phyloP scores from a whole-genome alignment of 257 asterid species.

The Gynochthodes officinalis region DNA sequence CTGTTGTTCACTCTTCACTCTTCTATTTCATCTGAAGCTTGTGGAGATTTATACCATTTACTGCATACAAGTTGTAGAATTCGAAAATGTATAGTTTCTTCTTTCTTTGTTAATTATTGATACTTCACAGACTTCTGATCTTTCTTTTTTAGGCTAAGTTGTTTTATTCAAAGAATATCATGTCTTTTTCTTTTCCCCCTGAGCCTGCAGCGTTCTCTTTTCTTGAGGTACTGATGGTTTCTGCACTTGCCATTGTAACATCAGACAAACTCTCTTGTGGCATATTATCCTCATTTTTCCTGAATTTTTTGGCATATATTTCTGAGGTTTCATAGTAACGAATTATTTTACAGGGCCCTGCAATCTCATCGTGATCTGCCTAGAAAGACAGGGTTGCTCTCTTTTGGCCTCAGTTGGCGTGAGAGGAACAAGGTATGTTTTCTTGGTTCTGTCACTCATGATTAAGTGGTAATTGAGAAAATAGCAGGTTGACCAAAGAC shows the following conservation, averaged over 20 bases:
- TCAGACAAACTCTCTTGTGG: not conserved
- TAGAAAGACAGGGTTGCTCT: constrained; percentile 51
- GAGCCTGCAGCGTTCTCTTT: not conserved
- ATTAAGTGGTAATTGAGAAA: no score
- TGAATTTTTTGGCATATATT: no score
- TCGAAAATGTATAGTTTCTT: no score
- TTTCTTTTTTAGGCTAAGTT: not conserved
- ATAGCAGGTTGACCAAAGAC: no score
- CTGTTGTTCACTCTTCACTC: not conserved
- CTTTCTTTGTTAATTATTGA: not conserved
- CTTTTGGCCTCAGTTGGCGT: constrained; percentile 78
- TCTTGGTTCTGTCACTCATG: no score
- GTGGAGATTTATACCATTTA: no score
- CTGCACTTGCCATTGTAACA: not conserved
- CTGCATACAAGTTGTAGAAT: no score
- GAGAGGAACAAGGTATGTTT: constrained; percentile 68
- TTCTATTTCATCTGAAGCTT: not conserved
- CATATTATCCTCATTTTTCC: no score
- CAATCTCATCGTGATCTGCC: constrained; percentile 33
- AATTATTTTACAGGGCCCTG: no score
- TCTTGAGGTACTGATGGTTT: no score
- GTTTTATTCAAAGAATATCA: not conserved
- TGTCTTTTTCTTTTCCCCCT: not conserved
- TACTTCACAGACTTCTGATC: not conserved
- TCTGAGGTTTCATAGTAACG: no score